phyloP scores from a whole-genome alignment of 768 basidiomycete species.

The Pisolithus marmoratus region DNA sequence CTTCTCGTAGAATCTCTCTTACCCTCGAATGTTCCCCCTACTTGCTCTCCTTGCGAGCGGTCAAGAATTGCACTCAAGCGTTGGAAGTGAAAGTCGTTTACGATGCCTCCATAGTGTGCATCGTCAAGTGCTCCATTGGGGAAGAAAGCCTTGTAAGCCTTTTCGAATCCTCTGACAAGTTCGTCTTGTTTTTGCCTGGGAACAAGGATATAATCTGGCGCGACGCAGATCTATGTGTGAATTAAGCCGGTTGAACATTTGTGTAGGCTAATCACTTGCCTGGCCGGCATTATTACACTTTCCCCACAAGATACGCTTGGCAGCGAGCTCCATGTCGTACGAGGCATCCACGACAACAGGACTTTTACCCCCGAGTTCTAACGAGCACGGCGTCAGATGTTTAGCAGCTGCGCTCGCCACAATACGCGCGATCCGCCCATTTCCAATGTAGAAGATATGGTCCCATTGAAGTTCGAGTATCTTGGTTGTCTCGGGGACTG shows the following conservation, averaged over 20 bases:
- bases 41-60: constrained; percentile 50
- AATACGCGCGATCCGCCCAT: constrained; percentile 20
- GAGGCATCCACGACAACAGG: constrained; percentile 41
- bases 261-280: constrained; percentile 21
- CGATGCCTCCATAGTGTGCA: constrained; percentile 42
- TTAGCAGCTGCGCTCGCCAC: constrained; percentile 21
- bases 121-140: constrained; percentile 46
- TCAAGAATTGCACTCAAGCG: constrained; percentile 48
- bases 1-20: constrained; percentile 31
- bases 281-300: constrained; percentile 65
- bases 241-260: neutral
- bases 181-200: constrained; percentile 38
- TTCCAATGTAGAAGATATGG: constrained; percentile 36
- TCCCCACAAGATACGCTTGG: constrained; percentile 62
- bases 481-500: constrained; percentile 32
- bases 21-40: constrained; percentile 41
- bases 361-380: constrained; percentile 37
- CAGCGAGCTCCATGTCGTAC: constrained; percentile 43
- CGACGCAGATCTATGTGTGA: constrained; percentile 31
- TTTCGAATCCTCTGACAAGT: constrained; percentile 40
- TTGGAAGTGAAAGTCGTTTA: constrained; percentile 47
- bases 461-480: constrained; percentile 27
- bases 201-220: constrained; percentile 43
- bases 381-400: constrained; percentile 29
- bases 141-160: constrained; percentile 44